Conservation (phyloP, 192 early-diverging fungal species). For the Dissophora globulifera region DNA sequence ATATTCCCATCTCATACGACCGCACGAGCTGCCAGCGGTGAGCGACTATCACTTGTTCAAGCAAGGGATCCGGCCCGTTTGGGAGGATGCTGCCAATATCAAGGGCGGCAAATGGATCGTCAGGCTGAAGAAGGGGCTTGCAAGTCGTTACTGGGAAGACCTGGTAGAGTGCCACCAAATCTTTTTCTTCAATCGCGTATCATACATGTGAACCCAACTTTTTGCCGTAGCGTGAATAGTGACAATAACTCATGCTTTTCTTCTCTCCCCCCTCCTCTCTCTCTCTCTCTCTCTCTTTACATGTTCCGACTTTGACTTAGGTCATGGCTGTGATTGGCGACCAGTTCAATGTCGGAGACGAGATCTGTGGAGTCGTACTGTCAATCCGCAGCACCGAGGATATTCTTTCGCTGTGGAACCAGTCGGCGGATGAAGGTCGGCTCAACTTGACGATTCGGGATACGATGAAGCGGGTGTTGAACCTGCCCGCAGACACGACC, state of each 20-base stretch:
- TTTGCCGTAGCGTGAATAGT: no score
- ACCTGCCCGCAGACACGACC: constrained; percentile 84
- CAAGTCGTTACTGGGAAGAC: constrained; percentile 92
- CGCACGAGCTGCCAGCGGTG: constrained; percentile 85
- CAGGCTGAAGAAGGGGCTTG: constrained; percentile 90
- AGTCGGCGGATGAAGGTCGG: constrained; percentile 82
- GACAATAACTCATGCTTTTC: no score
- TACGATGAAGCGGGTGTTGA: constrained; percentile 87
- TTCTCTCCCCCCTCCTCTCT: no score
- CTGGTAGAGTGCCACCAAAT: constrained; percentile 60
- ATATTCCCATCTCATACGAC: constrained; percentile 83
- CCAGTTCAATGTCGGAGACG: constrained; percentile 87
- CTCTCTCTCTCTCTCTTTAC: no score
- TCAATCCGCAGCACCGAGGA: constrained; percentile 94
- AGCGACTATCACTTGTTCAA: constrained; percentile 96
- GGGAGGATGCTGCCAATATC: constrained; percentile 90
- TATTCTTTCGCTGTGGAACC: constrained; percentile 96
- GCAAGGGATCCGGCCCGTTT: constrained; percentile 90
- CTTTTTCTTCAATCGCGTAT: no score
- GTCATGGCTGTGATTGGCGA: constrained; percentile 90
- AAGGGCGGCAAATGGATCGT: constrained; percentile 98
- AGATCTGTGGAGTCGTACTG: constrained; percentile 94
- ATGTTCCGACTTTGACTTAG: no score
- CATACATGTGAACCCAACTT: no score
- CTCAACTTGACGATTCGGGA: constrained; percentile 90